Conservation (phyloP, 1,284 basidiomycete genomes). For the Microbotryum intermedium region DNA sequence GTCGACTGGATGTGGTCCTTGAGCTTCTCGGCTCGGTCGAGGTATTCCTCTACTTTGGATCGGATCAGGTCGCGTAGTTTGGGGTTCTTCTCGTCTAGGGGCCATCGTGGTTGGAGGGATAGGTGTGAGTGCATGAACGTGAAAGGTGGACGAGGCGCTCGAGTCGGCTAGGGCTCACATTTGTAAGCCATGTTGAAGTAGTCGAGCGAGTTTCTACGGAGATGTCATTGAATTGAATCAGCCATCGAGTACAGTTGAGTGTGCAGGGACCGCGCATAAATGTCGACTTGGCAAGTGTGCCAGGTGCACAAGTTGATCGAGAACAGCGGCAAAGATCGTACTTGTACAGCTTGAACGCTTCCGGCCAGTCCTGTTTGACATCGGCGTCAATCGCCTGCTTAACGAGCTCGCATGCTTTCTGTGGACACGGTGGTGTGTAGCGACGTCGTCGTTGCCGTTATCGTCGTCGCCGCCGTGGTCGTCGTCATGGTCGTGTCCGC, state of each 20-base stretch:
- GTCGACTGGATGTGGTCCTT: slow-evolving; percentile 65
- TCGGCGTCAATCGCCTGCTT: slow-evolving; percentile 90
- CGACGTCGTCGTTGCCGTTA: background rate
- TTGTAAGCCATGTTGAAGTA: slow-evolving; percentile 93
- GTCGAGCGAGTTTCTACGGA: slow-evolving; percentile 85
- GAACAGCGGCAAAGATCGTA: background rate
- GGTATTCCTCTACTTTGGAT: slow-evolving; percentile 84
- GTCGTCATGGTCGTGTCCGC: background rate
- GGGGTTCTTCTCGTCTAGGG: slow-evolving; percentile 87
- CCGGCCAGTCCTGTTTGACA: slow-evolving; percentile 83
- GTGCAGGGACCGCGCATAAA: background rate
- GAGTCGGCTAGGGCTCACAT: slow-evolving; percentile 46
- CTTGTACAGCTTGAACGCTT: slow-evolving; percentile 71
- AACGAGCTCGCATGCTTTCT: slow-evolving; percentile 93
- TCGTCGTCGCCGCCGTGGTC: background rate
- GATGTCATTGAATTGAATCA: background rate
- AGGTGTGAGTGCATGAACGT: background rate
- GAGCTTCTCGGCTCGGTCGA: slow-evolving; percentile 82
- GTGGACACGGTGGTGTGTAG: background rate
- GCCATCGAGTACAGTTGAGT: too few relatives aligned
- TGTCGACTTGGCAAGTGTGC: too few relatives aligned
- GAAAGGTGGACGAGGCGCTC: background rate
- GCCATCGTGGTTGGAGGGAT: background rate
- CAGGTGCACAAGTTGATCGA: slow-evolving; percentile 14
- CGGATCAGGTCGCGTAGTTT: slow-evolving; percentile 82